Evolutionary conservation across 73 alveolate species (phyloP).

Genomic region (Stentor coeruleus): DNA sequence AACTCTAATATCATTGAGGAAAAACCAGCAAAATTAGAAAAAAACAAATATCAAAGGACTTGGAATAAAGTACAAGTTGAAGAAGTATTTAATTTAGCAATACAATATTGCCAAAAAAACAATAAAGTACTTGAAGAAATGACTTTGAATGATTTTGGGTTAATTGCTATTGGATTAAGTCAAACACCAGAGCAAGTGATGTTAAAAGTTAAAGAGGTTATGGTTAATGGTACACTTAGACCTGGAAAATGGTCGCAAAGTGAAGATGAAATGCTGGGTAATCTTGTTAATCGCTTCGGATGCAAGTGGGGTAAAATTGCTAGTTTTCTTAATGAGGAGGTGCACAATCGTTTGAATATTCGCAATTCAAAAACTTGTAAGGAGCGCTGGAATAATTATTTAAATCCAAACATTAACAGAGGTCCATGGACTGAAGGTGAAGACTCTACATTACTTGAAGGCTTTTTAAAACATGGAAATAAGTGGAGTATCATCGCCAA

Average conservation of each 20-base stretch:
- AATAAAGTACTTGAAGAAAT: neutral
- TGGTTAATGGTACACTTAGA: neutral
- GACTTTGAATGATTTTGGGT: neutral
- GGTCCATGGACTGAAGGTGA: neutral
- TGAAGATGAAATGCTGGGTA: neutral
- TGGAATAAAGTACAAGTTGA: neutral
- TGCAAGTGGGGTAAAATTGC: neutral
- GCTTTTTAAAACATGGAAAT: neutral
- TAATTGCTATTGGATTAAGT: neutral
- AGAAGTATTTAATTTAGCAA: neutral
- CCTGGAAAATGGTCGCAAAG: slow-evolving; percentile 4
- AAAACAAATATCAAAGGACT: slow-evolving; percentile 16
- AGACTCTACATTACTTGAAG: neutral
- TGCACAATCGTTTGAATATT: neutral
- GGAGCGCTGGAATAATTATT: neutral
- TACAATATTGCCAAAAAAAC: neutral
- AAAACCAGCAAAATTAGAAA: too few relatives aligned
- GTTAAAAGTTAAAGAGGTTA: neutral
- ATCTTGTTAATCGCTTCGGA: neutral
- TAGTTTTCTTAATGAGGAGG: neutral
- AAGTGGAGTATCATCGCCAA: neutral
- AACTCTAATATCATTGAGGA: too few relatives aligned
- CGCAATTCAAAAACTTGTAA: neutral
- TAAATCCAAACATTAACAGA: neutral
- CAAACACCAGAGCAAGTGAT: neutral